Base-by-base conservation (phyloP, 1,284 basidiomycete genomes). In the Ceratobasidium sp. region DNA sequence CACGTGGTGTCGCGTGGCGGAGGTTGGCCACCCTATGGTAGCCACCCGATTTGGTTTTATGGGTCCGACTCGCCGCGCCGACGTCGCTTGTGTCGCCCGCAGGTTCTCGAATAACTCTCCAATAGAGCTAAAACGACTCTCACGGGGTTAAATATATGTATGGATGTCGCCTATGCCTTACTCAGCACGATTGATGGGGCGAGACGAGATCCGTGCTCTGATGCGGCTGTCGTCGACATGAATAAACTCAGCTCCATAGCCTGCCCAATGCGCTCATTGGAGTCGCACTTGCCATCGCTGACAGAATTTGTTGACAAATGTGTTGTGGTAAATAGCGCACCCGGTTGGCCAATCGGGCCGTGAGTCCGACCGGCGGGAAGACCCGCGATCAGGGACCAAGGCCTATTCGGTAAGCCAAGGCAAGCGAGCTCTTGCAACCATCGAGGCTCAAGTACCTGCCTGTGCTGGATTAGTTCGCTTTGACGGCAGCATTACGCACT, bases 381-480 rank as follows among this genome's bases (percentile, higher is more conserved):
- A 20, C 50, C 45, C 10, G 20, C 15, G 15, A 49, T 40, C 17
- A 40, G 20, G 45, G 17, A 40, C 38, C 17, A 40, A 40, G 17
- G 10, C 17, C 10, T 8, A 40, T 8, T 40, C 38, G 38, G 38
- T 8, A 49, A 38, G 54, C 42, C 40, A 1, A 20, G 57, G 27
- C 57, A 60, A 47, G 57, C 57, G 40, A 55, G 53, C 53, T 55
- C 53, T 55, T 38, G 1, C 35, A 20, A 55, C 53, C 42, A 60
- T 54, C 13, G 31, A 15, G 22, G 57, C 42, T 60, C 57, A 60
- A 15, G 40, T 47, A 38, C 57, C 1, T 29, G 1, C 27, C 29
- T 4, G 7, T n/a, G 22, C 54, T 8, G 10, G 8, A 40, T 40
- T 40, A 40, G 38, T 40, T 40, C 38, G 17, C 10, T 40, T 17